Conservation (phyloP, 2,329 filamentous ascomycete genomes). For the Aaosphaeria arxii region DNA sequence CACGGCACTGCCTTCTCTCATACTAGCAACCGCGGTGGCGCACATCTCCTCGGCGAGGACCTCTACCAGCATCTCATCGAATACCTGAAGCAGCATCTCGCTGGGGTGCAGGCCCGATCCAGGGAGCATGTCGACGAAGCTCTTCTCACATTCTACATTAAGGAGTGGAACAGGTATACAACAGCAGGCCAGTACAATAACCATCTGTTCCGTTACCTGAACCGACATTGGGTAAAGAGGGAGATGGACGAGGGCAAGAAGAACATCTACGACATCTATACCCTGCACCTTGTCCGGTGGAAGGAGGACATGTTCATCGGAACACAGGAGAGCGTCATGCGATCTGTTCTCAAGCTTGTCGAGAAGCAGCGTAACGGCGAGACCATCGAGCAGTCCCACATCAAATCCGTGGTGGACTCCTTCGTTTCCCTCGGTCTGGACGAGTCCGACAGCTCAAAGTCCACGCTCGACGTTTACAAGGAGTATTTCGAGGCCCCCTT, state of each 20-base stretch:
- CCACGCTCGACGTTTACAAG: constrained; percentile 91
- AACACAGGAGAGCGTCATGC: constrained; percentile 88
- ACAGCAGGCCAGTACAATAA: constrained; percentile 96
- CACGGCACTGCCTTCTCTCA: constrained; percentile 50
- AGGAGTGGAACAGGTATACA: constrained; percentile 95
- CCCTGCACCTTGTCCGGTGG: constrained; percentile 93
- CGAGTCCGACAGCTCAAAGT: constrained; percentile 88
- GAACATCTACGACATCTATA: constrained; percentile 97
- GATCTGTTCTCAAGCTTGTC: constrained; percentile 87
- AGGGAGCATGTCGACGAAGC: constrained; percentile 84
- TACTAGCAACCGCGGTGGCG: constrained; percentile 72
- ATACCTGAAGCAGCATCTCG: constrained; percentile 78
- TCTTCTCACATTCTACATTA: constrained; percentile 87
- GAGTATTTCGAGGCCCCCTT: constrained; percentile 92
- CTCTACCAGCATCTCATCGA: constrained; percentile 87
- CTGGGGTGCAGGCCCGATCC: constrained; percentile 67
- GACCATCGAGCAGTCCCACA: constrained; percentile 94
- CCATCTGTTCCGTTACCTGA: constrained; percentile 92
- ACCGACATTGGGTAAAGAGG: constrained; percentile 97
- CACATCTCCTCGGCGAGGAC: constrained; percentile 92
- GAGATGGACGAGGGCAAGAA: constrained; percentile 99
- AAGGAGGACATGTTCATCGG: constrained; percentile 83
- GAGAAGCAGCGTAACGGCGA: constrained; percentile 97
- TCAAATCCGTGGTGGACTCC: constrained; percentile 94
- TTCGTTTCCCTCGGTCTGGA: constrained; percentile 93